Base-by-base conservation (phyloP, 768 basidiomycete species). In the Lactarius hengduanensis region DNA sequence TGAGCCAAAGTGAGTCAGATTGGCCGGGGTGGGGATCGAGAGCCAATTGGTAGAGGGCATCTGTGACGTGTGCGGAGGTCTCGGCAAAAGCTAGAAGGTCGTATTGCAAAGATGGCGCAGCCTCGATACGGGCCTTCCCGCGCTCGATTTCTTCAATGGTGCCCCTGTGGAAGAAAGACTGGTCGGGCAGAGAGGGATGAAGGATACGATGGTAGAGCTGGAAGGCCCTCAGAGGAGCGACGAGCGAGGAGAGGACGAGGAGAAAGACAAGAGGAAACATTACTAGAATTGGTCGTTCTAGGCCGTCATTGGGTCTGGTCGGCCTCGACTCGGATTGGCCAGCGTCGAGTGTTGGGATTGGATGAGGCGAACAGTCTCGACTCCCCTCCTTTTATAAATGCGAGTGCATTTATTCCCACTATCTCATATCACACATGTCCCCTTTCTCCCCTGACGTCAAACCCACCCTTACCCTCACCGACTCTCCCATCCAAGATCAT, bases 1-100 rank as follows among this genome's bases (percentile, higher is more conserved):
- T 75, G 71, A 82, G 81, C 82, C 85, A 87, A 69, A 80, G 80
- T 65, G 81, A 69, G 45, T 70, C 70, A 63, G 81, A 80, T 26
- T 73, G 74, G 28, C 77, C 78, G 45, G 78, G 82, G 59, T 84
- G 79, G 64, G 72, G 80, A 67, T 79, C 77, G 69, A 94, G 78
- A 55, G 92, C 89, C 56, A 93, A 76, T 77, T 93, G 91, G 75
- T 92, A 92, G 63, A 88, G 76, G 18, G 83, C 81, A 10, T 77
- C 76, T 61, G 80, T 77, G 18, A 75, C 67, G 26, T 79, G 72
- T 56, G 76, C 78, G 36, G 72, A 59, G 64, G 68, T 61, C 69
- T 73, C 76, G 53, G 80, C 72, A 71, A 86, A 83, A 13, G 78
- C 71, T 53, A 68, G 75, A 40, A 88, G 75, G 75, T 87, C 84